Evolutionary conservation across 805 yeast species (phyloP).

Genomic region (Wickerhamiella qilinensis): DNA sequence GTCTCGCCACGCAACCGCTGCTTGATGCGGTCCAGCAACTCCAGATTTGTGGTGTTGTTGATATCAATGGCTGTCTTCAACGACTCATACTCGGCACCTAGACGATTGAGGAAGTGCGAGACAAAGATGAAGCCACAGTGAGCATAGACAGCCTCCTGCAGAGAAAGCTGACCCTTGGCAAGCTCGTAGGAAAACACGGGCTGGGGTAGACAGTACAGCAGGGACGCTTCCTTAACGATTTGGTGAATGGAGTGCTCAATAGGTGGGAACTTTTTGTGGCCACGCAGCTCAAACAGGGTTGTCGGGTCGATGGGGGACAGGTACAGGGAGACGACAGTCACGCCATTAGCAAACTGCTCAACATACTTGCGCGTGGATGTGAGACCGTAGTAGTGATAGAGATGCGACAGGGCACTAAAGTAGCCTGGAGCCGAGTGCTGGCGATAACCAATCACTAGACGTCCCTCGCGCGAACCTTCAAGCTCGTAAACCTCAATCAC

Average conservation of each 20-base stretch:
- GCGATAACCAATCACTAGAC: constrained; percentile 78
- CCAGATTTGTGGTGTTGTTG: constrained; percentile 50
- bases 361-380: constrained; percentile 78
- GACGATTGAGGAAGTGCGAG: constrained; percentile 83
- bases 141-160: constrained; percentile 89
- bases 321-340: constrained; percentile 75
- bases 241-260: constrained; percentile 71
- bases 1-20: constrained; percentile 87
- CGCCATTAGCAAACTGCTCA: constrained; percentile 83
- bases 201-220: constrained; percentile 80
- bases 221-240: constrained; percentile 84
- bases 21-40: constrained; percentile 63
- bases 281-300: constrained; percentile 17
- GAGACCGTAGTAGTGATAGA: constrained; percentile 79
- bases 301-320: constrained; percentile 32
- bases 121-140: constrained; percentile 87
- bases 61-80: constrained; percentile 49
- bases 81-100: constrained; percentile 76
- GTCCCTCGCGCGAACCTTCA: constrained; percentile 65
- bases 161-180: constrained; percentile 59
- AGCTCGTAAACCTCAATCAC: constrained; percentile 75
- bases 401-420: constrained; percentile 70
- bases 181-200: constrained; percentile 64
- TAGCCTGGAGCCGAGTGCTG: constrained; percentile 74
- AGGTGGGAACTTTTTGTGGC: constrained; percentile 23